phyloP scores from a whole-genome alignment of 441 rosid genomes.

The Corymbia calophylla region DNA sequence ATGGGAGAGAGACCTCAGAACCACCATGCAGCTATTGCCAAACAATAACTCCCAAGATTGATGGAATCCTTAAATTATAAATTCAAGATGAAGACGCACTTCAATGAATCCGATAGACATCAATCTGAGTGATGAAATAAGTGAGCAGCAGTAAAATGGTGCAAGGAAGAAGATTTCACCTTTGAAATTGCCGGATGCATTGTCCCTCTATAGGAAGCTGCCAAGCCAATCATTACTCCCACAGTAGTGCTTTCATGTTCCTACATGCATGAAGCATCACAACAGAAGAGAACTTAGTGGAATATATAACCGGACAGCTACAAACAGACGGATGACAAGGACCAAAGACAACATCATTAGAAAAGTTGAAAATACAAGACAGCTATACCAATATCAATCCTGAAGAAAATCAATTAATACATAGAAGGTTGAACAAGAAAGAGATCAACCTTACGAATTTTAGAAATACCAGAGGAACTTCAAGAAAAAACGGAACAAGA shows the following conservation, averaged over 20 bases:
- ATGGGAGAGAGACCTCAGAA: background rate
- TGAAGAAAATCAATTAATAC: background rate
- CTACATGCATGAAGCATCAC: constrained; percentile 26
- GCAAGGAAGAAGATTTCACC: constrained; percentile 28
- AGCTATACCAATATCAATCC: background rate
- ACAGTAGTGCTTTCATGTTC: constrained; percentile 94
- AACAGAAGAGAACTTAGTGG: background rate
- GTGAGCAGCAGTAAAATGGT: background rate
- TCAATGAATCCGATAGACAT: background rate
- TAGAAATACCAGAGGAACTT: background rate
- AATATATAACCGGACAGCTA: background rate
- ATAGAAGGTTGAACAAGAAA: background rate
- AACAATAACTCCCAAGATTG: background rate
- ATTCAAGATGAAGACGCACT: background rate
- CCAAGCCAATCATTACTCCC: constrained; percentile 96
- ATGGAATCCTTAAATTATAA: background rate
- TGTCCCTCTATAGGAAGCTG: constrained; percentile 91
- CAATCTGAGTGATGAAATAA: background rate
- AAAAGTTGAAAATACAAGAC: background rate
- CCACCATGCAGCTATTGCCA: background rate
- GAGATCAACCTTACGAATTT: background rate
- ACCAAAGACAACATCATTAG: background rate
- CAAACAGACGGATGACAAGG: background rate
- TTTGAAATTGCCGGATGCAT: constrained; percentile 94
- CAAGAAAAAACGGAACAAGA: background rate